phyloP scores from a whole-genome alignment of 169 alveolate genomes.

The Eimeria tenella region DNA sequence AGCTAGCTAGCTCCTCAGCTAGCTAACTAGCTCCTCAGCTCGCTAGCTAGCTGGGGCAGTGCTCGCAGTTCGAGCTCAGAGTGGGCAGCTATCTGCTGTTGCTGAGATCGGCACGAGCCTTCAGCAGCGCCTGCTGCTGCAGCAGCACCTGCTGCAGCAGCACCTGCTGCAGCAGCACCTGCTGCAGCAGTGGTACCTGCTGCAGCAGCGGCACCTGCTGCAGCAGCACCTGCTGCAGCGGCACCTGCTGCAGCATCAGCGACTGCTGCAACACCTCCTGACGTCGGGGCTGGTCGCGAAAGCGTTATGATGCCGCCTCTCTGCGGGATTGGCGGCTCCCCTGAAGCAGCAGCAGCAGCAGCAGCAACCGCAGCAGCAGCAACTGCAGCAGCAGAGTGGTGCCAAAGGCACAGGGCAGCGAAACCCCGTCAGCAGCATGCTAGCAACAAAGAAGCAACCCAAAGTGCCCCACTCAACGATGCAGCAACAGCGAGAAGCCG shows the following conservation, averaged over 20 bases:
- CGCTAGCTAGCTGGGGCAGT: too few species aligned
- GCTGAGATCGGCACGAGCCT: too few species aligned
- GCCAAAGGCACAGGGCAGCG: too few species aligned
- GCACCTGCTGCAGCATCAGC: not conserved
- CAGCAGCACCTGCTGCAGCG: not conserved
- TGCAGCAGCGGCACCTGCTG: not conserved
- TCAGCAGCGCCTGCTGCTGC: too few species aligned
- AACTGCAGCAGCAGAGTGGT: not conserved
- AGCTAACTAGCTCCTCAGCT: too few species aligned
- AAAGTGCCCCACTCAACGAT: not conserved
- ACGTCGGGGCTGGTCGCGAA: not conserved
- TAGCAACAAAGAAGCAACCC: too few species aligned
- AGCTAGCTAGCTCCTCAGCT: too few species aligned
- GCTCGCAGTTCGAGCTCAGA: too few species aligned
- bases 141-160: not conserved
- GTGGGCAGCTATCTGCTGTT: too few species aligned
- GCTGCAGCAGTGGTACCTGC: not conserved
- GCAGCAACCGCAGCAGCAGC: not conserved
- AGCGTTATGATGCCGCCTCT: not conserved
- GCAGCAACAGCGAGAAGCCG: not conserved
- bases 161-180: not conserved
- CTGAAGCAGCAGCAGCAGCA: not conserved
- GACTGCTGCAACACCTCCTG: not conserved
- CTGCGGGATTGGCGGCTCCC: conserved; percentile 2
- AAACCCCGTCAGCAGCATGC: too few species aligned